Conservation (phyloP, 768 basidiomycete genomes). For the Pseudohyphozyma bogoriensis region DNA sequence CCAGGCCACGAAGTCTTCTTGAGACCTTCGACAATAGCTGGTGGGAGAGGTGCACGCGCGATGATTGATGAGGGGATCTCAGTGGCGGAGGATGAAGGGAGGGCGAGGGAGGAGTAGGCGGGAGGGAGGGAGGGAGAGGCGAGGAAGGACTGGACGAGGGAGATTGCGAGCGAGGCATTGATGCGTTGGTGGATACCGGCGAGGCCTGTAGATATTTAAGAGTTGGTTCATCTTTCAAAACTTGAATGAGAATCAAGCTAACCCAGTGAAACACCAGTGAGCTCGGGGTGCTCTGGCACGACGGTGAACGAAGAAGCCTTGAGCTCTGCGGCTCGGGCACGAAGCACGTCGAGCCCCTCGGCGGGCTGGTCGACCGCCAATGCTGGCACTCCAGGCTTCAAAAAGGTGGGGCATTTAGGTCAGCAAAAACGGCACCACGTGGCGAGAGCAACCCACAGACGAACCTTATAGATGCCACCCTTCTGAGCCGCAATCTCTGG, state of each 20-base stretch:
- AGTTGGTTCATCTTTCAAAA: constrained; percentile 11
- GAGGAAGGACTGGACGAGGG: constrained; percentile 60
- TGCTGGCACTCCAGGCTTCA: constrained; percentile 68
- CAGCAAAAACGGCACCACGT: neutral
- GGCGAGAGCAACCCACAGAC: constrained; percentile 15
- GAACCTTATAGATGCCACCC: constrained; percentile 87
- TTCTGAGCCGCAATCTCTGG: constrained; percentile 89
- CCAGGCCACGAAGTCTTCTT: constrained; percentile 78
- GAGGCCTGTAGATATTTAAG: constrained; percentile 53
- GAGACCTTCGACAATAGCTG: constrained; percentile 53
- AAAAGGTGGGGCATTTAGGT: neutral
- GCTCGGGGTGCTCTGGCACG: constrained; percentile 47
- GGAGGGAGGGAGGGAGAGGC: constrained; percentile 33
- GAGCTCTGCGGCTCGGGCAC: constrained; percentile 36
- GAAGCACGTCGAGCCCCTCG: constrained; percentile 57
- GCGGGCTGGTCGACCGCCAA: constrained; percentile 76
- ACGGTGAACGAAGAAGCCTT: constrained; percentile 53
- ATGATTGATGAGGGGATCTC: constrained; percentile 16
- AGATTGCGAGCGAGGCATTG: constrained; percentile 78
- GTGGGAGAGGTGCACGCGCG: constrained; percentile 42
- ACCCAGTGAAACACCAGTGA: constrained; percentile 57
- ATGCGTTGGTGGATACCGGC: constrained; percentile 74
- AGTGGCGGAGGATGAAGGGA: neutral
- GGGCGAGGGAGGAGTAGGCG: constrained; percentile 18
- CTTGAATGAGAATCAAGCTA: neutral